Percentiles rank a stretch among this genome's conserved stretches.
Evolutionary conservation across 2,329 filamentous ascomycete genomes (phyloP).

Genomic region (Aspergillus latus): DNA sequence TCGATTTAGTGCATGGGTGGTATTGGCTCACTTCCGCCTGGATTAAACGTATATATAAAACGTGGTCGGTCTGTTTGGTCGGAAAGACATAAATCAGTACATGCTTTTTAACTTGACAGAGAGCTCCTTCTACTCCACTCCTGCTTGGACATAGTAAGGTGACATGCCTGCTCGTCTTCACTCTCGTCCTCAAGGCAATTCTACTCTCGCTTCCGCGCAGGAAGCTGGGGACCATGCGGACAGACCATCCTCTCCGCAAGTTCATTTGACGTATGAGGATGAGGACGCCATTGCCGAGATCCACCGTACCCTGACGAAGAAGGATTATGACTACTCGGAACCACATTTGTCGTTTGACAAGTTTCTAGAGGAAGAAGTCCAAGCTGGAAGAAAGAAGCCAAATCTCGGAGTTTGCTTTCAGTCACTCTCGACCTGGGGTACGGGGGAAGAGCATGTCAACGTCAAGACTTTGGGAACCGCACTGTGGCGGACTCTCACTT

Average conservation of each 20-base stretch:
- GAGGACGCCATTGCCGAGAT: conserved; percentile 34
- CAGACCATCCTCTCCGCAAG: conserved; percentile 23
- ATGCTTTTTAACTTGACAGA: background rate
- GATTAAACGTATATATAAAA: conserved; percentile 4
- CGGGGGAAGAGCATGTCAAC: conserved; percentile 61
- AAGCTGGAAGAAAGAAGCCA: conserved; percentile 62
- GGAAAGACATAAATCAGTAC: background rate
- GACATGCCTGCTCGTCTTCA: conserved; percentile 32
- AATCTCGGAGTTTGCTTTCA: conserved; percentile 73
- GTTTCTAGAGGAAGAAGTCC: conserved; percentile 70
- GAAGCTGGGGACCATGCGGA: conserved; percentile 17
- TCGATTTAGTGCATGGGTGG: conserved; percentile 14
- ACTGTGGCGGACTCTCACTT: conserved; percentile 71
- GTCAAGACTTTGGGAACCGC: conserved; percentile 69
- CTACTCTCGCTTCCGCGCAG: conserved; percentile 22
- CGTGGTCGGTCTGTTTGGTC: background rate
- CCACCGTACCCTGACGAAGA: conserved; percentile 31
- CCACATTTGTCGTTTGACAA: conserved; percentile 63
- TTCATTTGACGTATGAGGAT: conserved; percentile 31
- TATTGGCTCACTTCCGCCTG: background rate
- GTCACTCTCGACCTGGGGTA: conserved; percentile 68
- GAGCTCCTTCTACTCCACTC: background rate
- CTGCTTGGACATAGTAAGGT: conserved; percentile 1
- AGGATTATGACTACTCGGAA: conserved; percentile 27
- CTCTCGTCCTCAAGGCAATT: conserved; percentile 23